Base-by-base conservation (phyloP, 208 protist species). In the Jaenimonas drosophilae region DNA sequence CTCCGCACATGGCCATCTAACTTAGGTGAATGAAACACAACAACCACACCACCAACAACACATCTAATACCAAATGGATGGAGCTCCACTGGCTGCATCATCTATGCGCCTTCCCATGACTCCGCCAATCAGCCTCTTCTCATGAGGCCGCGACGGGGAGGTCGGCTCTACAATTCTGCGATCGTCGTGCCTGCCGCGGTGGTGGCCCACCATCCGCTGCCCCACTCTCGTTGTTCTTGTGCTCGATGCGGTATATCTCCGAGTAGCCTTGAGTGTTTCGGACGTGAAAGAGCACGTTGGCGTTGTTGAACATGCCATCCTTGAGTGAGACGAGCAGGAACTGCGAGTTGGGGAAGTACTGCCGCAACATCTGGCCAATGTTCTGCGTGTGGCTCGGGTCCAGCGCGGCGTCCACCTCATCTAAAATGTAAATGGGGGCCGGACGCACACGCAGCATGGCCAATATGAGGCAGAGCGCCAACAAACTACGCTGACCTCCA, bases 271-370 rank as follows among this genome's bases (percentile, higher is more conserved):
- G 80, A 7, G 86, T 91, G 49, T 94, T 90, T 34, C 96, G 94
- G 6, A 98, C 96, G 49, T 96, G 82, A 69, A 99, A 99, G 2
- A 99, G 54, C 25, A 99, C 97, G 64, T 99, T 99, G 43, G 98
- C 98, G 63, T 99, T 98, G 59, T 96, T 96, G 59, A 98, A 99
- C 97, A 99, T 99, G 43, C 94, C 96, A 33, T 97, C 92, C 70
- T 99, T 99, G 20, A 99, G 87, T 12, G 95, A 99, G 1, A 99
- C 98, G 14, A 99, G 81, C 33, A 99, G 77, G 57, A 99, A 99
- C 75, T 99, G 98, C 0, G 97, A 97, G 14, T 90, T 59, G 1
- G 68, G 67, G 59, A 99, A 99, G 57, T 99, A 95, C 5, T 58
- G 74, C 50, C 92, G 71, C 16, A 99, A 71, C 92, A 99, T 99